phyloP scores from a whole-genome alignment of 345 rosid genomes.

The Rhizophora mangle region DNA sequence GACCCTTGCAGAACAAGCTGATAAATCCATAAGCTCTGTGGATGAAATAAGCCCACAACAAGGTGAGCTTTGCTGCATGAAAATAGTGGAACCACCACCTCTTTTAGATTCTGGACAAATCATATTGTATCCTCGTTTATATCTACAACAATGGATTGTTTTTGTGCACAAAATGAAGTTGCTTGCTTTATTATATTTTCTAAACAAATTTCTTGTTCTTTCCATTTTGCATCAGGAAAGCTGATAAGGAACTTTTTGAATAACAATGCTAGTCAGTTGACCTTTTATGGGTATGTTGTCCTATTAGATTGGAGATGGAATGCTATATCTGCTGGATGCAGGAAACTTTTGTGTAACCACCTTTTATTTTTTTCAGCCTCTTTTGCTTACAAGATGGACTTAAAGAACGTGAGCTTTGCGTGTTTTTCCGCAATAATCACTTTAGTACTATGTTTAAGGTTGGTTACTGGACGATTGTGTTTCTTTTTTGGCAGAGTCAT shows the following conservation, averaged over 20 bases:
- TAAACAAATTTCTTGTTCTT: slow-evolving; percentile 13
- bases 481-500: slow-evolving; percentile 11
- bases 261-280: slow-evolving; percentile 84
- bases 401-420: slow-evolving; percentile 93
- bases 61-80: slow-evolving; percentile 40
- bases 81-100: background rate
- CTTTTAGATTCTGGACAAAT: background rate
- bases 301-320: slow-evolving; percentile 11
- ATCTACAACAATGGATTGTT: background rate
- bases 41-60: slow-evolving; percentile 68
- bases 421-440: slow-evolving; percentile 96
- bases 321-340: background rate
- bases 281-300: slow-evolving; percentile 71
- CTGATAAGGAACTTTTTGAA: slow-evolving; percentile 70
- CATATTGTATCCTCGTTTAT: background rate
- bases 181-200: slow-evolving; percentile 3
- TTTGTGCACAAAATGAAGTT: background rate
- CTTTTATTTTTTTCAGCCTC: slow-evolving; percentile 52
- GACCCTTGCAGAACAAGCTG: slow-evolving; percentile 75
- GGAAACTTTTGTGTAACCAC: slow-evolving; percentile 4
- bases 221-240: slow-evolving; percentile 56
- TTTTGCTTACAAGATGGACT: slow-evolving; percentile 86
- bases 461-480: slow-evolving; percentile 20
- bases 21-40: slow-evolving; percentile 41
- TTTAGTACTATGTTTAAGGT: slow-evolving; percentile 99